phyloP scores from a whole-genome alignment of 2,329 filamentous ascomycete species.

The Hymenotorrendiella dingleyae region DNA sequence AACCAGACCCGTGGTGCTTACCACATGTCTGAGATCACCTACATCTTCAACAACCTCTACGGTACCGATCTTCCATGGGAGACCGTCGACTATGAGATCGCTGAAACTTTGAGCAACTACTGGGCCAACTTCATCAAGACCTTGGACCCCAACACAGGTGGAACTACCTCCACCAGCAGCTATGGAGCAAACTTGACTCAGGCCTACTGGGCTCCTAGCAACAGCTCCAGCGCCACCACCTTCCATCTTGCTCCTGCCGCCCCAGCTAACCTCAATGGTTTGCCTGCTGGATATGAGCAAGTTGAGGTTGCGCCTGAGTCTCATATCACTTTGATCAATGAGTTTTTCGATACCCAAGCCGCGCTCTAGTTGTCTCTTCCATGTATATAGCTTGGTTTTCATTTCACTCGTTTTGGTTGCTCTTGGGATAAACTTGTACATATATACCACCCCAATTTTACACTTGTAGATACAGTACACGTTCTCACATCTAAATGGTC shows the following conservation, averaged over 20 bases:
- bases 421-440: too few species aligned
- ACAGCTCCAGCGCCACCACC: background rate
- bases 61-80: conserved; percentile 23
- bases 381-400: too few species aligned
- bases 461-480: too few species aligned
- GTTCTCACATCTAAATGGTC: too few species aligned
- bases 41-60: conserved; percentile 30
- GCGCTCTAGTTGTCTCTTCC: too few species aligned
- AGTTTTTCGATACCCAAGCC: background rate
- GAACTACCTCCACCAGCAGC: background rate
- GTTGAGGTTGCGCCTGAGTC: background rate
- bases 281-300: too few species aligned
- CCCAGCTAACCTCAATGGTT: too few species aligned
- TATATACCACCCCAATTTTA: too few species aligned
- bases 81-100: conserved; percentile 25
- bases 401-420: too few species aligned
- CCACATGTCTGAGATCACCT: conserved; percentile 30
- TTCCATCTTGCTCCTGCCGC: background rate
- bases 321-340: background rate
- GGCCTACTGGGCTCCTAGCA: background rate
- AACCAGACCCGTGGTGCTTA: conserved; percentile 23
- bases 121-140: conserved; percentile 67
- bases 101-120: conserved; percentile 50
- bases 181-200: background rate
- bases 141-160: conserved; percentile 53